Base-by-base conservation (phyloP, 345 rosid species). In the Hibiscus mutabilis region DNA sequence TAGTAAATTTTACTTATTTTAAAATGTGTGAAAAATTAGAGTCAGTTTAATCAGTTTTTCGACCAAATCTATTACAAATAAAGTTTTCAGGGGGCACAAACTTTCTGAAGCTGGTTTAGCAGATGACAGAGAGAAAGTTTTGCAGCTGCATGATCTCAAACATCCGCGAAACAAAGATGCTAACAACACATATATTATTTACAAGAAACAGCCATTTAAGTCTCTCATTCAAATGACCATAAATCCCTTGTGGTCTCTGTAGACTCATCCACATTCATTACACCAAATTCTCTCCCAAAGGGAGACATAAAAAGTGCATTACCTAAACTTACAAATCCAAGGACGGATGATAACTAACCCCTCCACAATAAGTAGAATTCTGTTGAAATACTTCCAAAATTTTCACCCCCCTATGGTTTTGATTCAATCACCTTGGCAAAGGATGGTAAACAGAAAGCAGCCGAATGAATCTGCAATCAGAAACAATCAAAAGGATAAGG, bases 401-500 rank as follows among this genome's bases (percentile, higher is more conserved):
- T 75, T 42, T 73, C 51, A 80, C 81, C 83, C 81, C 82, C 84
- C 52, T 78, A 47, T 9, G 82, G 55, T 80, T 81, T 83, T 1
- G 88, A 74, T 13, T 89, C 95, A 27, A 94, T 90, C 73, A 94
- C 89, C 74, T 88, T 94, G 0, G 97, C 98, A 53, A 94, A 94
- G 3, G 97, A 79, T 1, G 98, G 98, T 53, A 94, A 79, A 78
- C 98, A 94, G 84, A 94, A 94, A 9, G 98, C 91, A 0, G 98
- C 97, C 8, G 97, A 72, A 74, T 94, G 98, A 79, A 94, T 86
- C 98, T 93, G 86, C 29, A 79, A 75, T 70, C 25, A 53, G 13
- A 18, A 60, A 44, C 51, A 21, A 64, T 4, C 29, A 64, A 42
- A 61, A 33, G 8, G 51, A 49, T 47, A 1, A 69, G 46, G 18